Conservation (phyloP, 331 rosid species). For the Spiraea crenata region DNA sequence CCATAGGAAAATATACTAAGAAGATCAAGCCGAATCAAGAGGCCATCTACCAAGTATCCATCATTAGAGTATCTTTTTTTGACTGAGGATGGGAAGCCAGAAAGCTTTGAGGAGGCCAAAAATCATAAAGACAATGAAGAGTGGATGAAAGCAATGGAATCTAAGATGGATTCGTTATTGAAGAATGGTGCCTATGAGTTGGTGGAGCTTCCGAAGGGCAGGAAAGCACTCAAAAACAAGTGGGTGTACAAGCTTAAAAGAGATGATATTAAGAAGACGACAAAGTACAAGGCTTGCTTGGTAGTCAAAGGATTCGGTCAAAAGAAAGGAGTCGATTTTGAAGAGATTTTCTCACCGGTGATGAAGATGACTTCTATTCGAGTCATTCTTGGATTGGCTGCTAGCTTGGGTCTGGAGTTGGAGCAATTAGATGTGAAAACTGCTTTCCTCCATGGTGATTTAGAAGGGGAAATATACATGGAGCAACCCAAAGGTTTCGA, state of each 20-base stretch:
- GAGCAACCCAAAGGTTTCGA: background rate
- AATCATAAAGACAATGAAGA: background rate
- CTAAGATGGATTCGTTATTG: background rate
- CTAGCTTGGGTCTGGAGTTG: background rate
- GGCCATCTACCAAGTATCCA: background rate
- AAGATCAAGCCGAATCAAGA: background rate
- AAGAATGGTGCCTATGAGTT: background rate
- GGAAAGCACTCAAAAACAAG: background rate
- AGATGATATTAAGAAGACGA: background rate
- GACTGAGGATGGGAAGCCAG: background rate
- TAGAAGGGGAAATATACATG: constrained; percentile 1
- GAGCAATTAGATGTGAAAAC: background rate
- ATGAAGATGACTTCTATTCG: background rate
- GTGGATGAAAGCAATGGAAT: background rate
- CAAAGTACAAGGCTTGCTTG: background rate
- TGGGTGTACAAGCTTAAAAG: constrained; percentile 1
- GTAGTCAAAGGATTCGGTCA: no score
- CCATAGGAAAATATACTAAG: no score
- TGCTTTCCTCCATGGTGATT: background rate
- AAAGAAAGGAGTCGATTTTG: background rate
- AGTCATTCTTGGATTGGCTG: background rate
- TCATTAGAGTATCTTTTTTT: background rate
- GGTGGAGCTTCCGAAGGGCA: background rate
- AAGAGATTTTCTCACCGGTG: constrained; percentile 4
- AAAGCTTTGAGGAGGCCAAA: background rate